Evolutionary conservation across 148 eudicot genomes (phyloP).

Genomic region (Mesembryanthemum crystallinum): DNA sequence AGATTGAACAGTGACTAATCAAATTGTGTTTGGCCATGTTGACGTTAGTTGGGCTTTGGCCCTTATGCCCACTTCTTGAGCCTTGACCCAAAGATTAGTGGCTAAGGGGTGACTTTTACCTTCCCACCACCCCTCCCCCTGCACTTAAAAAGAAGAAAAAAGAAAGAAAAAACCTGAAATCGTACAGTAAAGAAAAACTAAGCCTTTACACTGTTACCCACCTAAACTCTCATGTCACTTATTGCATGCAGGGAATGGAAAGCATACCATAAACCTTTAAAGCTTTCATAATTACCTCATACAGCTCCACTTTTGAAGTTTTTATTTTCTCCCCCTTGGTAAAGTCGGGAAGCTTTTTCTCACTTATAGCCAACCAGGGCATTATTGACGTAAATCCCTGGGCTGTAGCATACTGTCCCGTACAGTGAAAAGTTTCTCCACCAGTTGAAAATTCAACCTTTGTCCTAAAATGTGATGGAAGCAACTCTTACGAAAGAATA

Average conservation of each 20-base stretch:
- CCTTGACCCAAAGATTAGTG: too few species aligned
- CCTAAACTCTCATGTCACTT: not conserved
- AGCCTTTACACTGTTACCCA: not conserved
- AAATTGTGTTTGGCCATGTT: too few species aligned
- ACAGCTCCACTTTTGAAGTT: conserved; percentile 64
- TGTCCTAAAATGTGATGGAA: conserved; percentile 43
- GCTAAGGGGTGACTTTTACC: too few species aligned
- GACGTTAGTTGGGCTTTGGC: too few species aligned
- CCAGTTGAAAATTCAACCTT: conserved; percentile 73
- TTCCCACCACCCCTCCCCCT: too few species aligned
- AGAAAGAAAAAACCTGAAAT: too few species aligned
- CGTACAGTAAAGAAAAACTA: not conserved
- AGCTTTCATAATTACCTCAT: conserved; percentile 55
- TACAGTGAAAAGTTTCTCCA: conserved; percentile 73
- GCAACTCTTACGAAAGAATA: conserved; percentile 4
- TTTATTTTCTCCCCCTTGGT: conserved; percentile 69
- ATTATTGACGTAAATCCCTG: conserved; percentile 80
- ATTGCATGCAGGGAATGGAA: not conserved
- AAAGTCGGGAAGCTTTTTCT: conserved; percentile 79
- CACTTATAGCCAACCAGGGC: conserved; percentile 89
- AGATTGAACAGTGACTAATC: too few species aligned
- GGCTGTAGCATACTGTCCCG: conserved; percentile 61
- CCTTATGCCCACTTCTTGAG: too few species aligned
- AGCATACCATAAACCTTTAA: conserved; percentile 7
- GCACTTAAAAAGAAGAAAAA: too few species aligned